Evolutionary conservation across 805 yeast genomes (phyloP).

Genomic region (Zygosaccharomyces kombuchaensis): DNA sequence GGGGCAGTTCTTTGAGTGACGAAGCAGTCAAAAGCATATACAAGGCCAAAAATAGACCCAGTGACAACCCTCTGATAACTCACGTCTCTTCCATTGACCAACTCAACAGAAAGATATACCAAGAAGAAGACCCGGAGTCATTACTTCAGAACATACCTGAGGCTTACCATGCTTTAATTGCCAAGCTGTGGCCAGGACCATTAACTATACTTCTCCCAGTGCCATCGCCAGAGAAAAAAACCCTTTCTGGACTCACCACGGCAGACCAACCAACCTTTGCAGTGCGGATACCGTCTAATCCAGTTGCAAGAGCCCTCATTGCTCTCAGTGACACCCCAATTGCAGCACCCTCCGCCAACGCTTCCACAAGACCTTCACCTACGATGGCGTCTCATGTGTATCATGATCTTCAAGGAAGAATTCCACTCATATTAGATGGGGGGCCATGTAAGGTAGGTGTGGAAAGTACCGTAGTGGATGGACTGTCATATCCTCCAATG

Average conservation of each 20-base stretch:
- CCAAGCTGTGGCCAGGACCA: conserved; percentile 94
- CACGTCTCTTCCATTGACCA: conserved; percentile 80
- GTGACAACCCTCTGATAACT: conserved; percentile 90
- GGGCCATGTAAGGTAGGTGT: conserved; percentile 86
- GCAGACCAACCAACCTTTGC: conserved; percentile 89
- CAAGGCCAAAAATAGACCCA: conserved; percentile 86
- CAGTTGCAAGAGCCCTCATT: conserved; percentile 86
- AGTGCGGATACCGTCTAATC: conserved; percentile 81
- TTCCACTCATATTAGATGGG: conserved; percentile 86
- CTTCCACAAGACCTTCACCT: conserved; percentile 93
- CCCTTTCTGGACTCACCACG: conserved; percentile 72
- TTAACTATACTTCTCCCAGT: conserved; percentile 78
- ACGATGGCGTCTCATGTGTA: conserved; percentile 83
- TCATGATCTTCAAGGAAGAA: conserved; percentile 71
- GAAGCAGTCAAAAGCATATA: conserved; percentile 73
- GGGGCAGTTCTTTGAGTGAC: conserved; percentile 77
- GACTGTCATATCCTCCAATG: conserved; percentile 79
- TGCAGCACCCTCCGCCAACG: conserved; percentile 98
- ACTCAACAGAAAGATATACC: conserved; percentile 55
- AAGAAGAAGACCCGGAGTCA: conserved; percentile 16
- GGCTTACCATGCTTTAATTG: conserved; percentile 59
- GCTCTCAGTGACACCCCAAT: conserved; percentile 80
- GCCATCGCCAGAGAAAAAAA: conserved; percentile 36
- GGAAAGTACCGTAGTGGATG: conserved; percentile 93
- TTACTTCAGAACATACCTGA: conserved; percentile 49